Evolutionary conservation across 164 flowering plant genomes (phyloP).

Genomic region (Dillenia turbinata): DNA sequence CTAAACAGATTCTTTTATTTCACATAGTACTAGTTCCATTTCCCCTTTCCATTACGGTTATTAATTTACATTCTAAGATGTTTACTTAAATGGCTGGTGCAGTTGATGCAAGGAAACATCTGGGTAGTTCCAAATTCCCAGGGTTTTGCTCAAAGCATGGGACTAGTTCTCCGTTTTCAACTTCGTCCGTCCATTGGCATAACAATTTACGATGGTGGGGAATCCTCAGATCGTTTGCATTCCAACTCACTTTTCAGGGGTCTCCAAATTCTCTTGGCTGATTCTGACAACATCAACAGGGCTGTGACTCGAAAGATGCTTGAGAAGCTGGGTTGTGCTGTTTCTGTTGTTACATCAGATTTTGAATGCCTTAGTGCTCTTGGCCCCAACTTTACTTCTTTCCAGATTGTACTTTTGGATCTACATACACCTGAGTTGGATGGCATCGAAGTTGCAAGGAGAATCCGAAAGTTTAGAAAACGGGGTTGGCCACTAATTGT

Average conservation of each 20-base stretch:
- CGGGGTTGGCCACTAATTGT: conserved; percentile 70
- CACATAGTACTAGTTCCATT: too few relatives aligned
- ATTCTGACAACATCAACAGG: conserved; percentile 59
- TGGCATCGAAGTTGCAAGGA: conserved; percentile 77
- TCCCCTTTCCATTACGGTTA: background rate
- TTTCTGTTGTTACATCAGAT: conserved; percentile 73
- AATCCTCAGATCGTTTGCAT: conserved; percentile 38
- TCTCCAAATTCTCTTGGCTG: conserved; percentile 65
- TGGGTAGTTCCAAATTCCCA: conserved; percentile 62
- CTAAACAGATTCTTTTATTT: too few relatives aligned
- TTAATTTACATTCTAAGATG: too few relatives aligned
- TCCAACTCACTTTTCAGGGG: conserved; percentile 66
- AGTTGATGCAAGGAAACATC: conserved; percentile 96
- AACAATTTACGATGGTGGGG: conserved; percentile 34
- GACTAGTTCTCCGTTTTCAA: conserved; percentile 65
- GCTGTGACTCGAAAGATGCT: conserved; percentile 80
- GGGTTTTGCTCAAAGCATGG: conserved; percentile 66
- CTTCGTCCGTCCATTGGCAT: conserved; percentile 33
- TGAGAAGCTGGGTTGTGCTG: conserved; percentile 81
- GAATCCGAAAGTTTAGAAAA: conserved; percentile 59
- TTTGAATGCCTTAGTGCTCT: conserved; percentile 68
- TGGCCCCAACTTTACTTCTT: conserved; percentile 36
- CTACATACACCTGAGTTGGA: conserved; percentile 82
- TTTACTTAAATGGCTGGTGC: conserved; percentile 16
- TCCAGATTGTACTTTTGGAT: conserved; percentile 64